Base-by-base conservation (phyloP, 2,329 filamentous ascomycete species). In the Aciculosporium take region DNA sequence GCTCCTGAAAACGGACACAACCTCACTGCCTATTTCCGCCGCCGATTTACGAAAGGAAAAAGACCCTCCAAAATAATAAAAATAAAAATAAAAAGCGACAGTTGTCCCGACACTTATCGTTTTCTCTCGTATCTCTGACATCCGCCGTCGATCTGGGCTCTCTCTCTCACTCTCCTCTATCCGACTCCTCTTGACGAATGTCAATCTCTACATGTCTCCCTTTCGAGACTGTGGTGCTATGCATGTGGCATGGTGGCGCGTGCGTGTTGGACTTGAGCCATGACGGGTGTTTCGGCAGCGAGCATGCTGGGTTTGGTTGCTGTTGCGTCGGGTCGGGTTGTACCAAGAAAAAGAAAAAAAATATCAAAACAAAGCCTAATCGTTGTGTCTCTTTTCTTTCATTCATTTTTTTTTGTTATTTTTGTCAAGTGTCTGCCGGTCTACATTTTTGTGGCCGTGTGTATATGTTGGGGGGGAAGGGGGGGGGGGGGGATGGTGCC, bases 261-360 rank as follows among this genome's bases (percentile, higher is more conserved):
- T 25, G 29, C 35, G 40, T 13, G 29, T 42, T 25, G 35, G 34
- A 52, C 50, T 54, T 50, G 51, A 49, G 46, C 52, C 53, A 49
- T 49, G 46, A 50, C 51, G 38, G 30, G 39, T 44, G 42, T 40
- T 49, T 47, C 48, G 52, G 53, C 52, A 48, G 45, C 47, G 48
- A 53, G 52, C 50, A 44, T 39, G 41, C 36, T 41, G 42, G 47
- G 51, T 56, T 53, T 49, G 54, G 29, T 30, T 30, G n/a, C n/a
- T n/a, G n/a, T n/a, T n/a, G n/a, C n/a, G n/a, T 50, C 50, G 45
- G 49, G 44, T 51, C 44, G 46, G 49, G 53, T 51, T 51, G 48
- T 43, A 43, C 41, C 33, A 38, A 13, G 29, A 30, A 30, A 30
- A 30, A 7, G n/a, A 17, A 17, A 8, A 7, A 7, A 7, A n/a